phyloP scores from a whole-genome alignment of 75 land plant genomes.

The Adiantum capillusveneris region DNA sequence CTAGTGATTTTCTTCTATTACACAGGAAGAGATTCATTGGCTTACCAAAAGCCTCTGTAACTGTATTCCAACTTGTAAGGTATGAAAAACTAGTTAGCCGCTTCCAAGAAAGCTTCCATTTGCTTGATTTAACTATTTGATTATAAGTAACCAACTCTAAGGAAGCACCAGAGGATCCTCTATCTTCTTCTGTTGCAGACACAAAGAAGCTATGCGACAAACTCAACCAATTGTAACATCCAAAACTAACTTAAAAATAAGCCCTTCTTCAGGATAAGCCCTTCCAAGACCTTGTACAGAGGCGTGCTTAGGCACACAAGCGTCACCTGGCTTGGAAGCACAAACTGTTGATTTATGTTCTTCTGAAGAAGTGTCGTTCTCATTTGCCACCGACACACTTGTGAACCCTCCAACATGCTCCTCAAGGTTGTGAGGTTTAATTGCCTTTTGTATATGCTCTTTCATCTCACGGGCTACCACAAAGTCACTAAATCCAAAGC shows the following conservation, averaged over 20 bases:
- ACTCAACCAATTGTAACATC: too few species aligned
- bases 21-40: background rate
- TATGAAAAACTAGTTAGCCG: background rate
- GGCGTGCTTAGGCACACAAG: too few species aligned
- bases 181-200: too few species aligned
- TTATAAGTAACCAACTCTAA: background rate
- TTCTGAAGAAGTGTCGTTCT: too few species aligned
- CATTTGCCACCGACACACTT: too few species aligned
- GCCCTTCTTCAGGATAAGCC: too few species aligned
- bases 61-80: background rate
- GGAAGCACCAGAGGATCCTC: background rate
- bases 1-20: background rate
- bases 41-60: background rate
- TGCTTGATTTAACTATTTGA: background rate
- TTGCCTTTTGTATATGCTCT: conserved; percentile 19
- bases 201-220: too few species aligned
- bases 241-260: too few species aligned
- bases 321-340: too few species aligned
- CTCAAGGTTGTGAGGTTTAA: conserved; percentile 20
- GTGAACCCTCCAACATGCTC: background rate
- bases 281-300: too few species aligned
- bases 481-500: conserved; percentile 34
- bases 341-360: too few species aligned
- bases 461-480: conserved; percentile 29
- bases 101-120: conserved; percentile 1